Evolutionary conservation across 805 yeast genomes (phyloP).

Genomic region (Teunomyces panamensis): DNA sequence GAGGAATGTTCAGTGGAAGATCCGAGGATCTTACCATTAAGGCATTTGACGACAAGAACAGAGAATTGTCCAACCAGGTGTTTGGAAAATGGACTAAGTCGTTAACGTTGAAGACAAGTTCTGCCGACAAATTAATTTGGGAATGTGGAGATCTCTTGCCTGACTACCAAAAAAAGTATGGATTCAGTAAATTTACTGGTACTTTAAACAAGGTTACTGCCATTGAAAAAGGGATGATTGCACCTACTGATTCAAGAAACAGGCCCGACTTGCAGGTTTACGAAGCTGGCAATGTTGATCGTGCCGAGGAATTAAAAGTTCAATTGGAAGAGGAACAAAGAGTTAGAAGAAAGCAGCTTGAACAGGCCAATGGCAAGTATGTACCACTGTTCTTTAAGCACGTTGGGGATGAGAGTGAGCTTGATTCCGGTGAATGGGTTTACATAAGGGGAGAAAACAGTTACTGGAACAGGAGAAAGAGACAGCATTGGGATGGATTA

Average conservation of each 20-base stretch:
- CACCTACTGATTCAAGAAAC: constrained; percentile 86
- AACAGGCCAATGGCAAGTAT: constrained; percentile 44
- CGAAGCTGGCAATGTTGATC: constrained; percentile 64
- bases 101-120: constrained; percentile 43
- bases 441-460: constrained; percentile 54
- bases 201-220: constrained; percentile 74
- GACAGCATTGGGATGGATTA: constrained; percentile 58
- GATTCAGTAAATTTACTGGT: constrained; percentile 82
- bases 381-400: constrained; percentile 63
- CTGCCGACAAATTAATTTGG: constrained; percentile 59
- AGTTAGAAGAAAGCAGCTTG: constrained; percentile 59
- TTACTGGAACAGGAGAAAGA: constrained; percentile 79
- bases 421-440: constrained; percentile 51
- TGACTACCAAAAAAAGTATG: constrained; percentile 64
- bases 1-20: constrained; percentile 81
- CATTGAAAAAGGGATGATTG: constrained; percentile 59
- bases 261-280: constrained; percentile 82
- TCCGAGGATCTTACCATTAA: constrained; percentile 62
- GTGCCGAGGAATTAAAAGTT: constrained; percentile 70
- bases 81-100: constrained; percentile 84
- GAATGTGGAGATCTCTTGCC: constrained; percentile 61
- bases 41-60: constrained; percentile 37
- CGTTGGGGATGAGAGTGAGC: constrained; percentile 28
- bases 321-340: constrained; percentile 79
- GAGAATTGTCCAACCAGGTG: constrained; percentile 40